Evolutionary conservation across 23 red algal species (phyloP).

Genomic region (Chondrus crispus): DNA sequence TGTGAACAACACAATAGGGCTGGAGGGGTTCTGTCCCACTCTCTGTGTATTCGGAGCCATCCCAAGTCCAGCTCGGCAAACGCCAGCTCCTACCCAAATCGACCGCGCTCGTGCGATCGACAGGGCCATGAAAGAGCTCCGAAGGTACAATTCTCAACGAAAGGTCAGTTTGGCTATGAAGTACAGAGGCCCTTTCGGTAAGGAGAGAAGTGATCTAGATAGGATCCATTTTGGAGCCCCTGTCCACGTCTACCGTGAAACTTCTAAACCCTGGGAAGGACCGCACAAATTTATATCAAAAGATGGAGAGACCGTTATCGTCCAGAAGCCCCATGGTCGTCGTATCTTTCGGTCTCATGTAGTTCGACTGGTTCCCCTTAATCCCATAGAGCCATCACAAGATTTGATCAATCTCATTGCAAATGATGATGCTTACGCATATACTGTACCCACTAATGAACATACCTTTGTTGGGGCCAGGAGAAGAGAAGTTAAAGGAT

Average conservation of each 20-base stretch:
- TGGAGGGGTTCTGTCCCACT: not conserved
- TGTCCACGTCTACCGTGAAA: not conserved
- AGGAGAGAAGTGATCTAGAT: not conserved
- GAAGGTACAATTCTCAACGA: not conserved
- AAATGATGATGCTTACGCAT: not conserved
- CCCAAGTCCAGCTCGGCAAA: not conserved
- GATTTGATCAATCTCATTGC: not conserved
- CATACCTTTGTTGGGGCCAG: not conserved
- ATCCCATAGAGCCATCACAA: not conserved
- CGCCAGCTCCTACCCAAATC: not conserved
- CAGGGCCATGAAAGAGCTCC: not conserved
- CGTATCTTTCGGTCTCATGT: not conserved
- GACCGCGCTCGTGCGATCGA: not conserved
- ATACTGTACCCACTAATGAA: not conserved
- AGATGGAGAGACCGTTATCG: conserved; percentile 15
- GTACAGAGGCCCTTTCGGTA: not conserved
- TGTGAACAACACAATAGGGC: not conserved
- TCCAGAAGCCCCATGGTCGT: not conserved
- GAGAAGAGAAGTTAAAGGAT: not conserved
- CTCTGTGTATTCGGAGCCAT: not conserved
- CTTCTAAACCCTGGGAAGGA: not conserved
- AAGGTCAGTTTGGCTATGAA: conserved; percentile 11
- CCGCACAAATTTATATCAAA: conserved; percentile 4
- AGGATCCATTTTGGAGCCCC: not conserved
- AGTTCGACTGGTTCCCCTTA: not conserved